Conservation (phyloP, 176 grass and related monocot species). For the Musa troglodytarum region DNA sequence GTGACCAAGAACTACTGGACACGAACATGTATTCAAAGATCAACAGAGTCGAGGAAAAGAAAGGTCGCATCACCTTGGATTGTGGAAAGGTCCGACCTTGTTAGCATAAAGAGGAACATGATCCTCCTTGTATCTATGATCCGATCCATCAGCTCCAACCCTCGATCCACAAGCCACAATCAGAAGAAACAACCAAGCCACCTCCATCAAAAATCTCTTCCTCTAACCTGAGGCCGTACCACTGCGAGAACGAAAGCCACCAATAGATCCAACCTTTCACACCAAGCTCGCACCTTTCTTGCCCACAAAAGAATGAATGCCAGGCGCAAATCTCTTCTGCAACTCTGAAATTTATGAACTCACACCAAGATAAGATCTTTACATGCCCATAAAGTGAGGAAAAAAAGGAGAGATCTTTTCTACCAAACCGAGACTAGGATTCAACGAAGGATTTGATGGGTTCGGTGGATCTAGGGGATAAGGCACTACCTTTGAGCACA, state of each 20-base stretch:
- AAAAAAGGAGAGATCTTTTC: no score
- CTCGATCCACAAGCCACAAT: conserved; percentile 41
- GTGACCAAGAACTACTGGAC: background rate
- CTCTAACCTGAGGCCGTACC: no score
- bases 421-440: no score
- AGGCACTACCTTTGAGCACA: background rate
- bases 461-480: background rate
- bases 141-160: conserved; percentile 48
- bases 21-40: background rate
- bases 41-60: background rate
- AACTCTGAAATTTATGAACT: background rate
- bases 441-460: background rate
- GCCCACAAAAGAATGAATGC: background rate
- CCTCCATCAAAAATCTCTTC: background rate
- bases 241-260: background rate
- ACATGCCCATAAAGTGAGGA: background rate
- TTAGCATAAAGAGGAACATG: conserved; percentile 79
- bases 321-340: background rate
- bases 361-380: background rate
- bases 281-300: background rate
- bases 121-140: conserved; percentile 82
- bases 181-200: conserved; percentile 35
- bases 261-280: background rate
- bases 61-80: conserved; percentile 55
- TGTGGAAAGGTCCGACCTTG: conserved; percentile 90